Base-by-base conservation (phyloP, 2,329 filamentous ascomycete species). In the Thelonectria discophora region DNA sequence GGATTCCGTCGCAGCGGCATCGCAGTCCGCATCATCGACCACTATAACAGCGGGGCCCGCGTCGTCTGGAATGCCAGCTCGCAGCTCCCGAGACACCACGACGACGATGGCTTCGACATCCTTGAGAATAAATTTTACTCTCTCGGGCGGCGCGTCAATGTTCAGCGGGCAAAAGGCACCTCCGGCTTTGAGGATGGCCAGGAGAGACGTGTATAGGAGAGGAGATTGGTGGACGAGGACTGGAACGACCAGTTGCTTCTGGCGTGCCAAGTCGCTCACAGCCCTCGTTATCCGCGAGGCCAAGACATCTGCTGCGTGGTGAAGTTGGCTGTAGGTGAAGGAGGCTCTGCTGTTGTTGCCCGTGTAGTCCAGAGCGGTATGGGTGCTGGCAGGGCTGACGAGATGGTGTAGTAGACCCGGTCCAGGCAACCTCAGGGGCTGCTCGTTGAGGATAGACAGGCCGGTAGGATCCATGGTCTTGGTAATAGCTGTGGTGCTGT, bases 111-210 rank as follows among this genome's bases (percentile, higher is more conserved):
- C 92, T 11, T 82, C 81, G 40, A 96, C 86, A 80, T 97, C 93
- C n/a, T 85, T 75, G 15, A 94, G 77, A 51, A 97, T 94, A 73
- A 97, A 97, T 52, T 83, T 86, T 45, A 97, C 82, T 50, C 94
- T 84, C 55, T 97, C 92, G 4, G 81, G 75, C 0, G 94, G 94
- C 0, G 89, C 86, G 75, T 97, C 93, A 50, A 91, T 82, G 63
- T 90, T 90, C 58, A 97, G 79, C 0, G 94, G 93, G 67, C 93
- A 97, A 70, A 97, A 97, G 0, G 92, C 92, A 37, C 86, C 91
- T 7, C 94, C 94, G 12, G 88, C 88, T 75, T 94, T 93, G 48
- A 97, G 80, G 55, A 94, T 86, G 3, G 90, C 93, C 46, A 97
- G 76, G 64, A 92, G 85, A 1, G 91, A 83, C 58, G 95, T 83